Percentiles rank a stretch among this genome's conserved stretches.
Conservation (phyloP, 345 rosid species). For the Ailanthus altissimus region DNA sequence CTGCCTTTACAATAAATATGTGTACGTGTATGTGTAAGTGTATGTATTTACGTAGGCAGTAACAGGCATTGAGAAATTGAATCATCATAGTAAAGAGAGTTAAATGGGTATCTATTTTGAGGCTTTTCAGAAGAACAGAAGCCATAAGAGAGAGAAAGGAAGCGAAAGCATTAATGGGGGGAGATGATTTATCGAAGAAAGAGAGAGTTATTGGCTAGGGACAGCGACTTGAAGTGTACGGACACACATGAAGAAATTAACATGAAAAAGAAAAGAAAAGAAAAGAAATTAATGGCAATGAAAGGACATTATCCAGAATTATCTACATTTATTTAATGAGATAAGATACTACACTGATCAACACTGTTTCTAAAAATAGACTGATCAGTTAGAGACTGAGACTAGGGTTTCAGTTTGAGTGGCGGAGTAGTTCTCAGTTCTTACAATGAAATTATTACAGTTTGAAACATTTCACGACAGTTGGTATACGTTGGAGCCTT, state of each 20-base stretch:
- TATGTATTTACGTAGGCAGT: slow-evolving; percentile 18
- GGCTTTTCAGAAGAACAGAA: slow-evolving; percentile 20
- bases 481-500: too few species aligned
- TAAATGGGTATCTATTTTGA: slow-evolving; percentile 27
- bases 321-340: neutral
- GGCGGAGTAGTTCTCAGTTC: neutral
- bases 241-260: slow-evolving; percentile 5
- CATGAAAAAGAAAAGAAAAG: neutral
- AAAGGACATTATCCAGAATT: neutral
- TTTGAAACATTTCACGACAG: neutral
- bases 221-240: slow-evolving; percentile 39
- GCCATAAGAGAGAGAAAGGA: slow-evolving; percentile 12
- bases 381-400: neutral
- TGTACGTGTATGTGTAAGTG: slow-evolving; percentile 4
- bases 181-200: slow-evolving; percentile 34
- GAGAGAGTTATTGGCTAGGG: slow-evolving; percentile 33
- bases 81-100: slow-evolving; percentile 31
- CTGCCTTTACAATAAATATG: slow-evolving; percentile 49
- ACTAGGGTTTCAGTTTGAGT: neutral
- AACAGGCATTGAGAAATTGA: slow-evolving; percentile 21
- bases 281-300: neutral
- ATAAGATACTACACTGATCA: neutral
- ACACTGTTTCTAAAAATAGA: neutral
- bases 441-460: neutral
- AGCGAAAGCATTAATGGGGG: slow-evolving; percentile 54